Percentiles rank a stretch among this genome's conserved stretches.
phyloP scores from a whole-genome alignment of 2,329 filamentous ascomycete species.

The Fusarium begoniae region DNA sequence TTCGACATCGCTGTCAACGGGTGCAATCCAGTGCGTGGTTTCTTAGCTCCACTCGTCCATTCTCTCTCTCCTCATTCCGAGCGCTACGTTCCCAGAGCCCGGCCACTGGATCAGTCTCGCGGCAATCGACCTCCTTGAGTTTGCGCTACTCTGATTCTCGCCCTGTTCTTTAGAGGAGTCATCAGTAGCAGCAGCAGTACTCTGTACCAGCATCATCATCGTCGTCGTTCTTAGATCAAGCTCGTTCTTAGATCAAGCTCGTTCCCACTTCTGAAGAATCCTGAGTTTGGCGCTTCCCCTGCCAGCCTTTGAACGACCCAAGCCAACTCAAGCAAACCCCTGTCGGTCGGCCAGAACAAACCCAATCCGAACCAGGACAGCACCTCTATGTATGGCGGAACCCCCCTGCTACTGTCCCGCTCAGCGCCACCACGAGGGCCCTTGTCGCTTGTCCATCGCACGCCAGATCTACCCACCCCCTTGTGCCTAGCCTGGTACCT shows the following conservation, averaged over 20 bases:
- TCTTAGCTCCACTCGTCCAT: constrained; percentile 39
- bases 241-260: constrained; percentile 21
- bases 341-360: constrained; percentile 29
- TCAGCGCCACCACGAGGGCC: constrained; percentile 49
- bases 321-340: constrained; percentile 27
- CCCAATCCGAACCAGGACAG: constrained; percentile 29
- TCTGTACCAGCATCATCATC: neutral
- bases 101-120: constrained; percentile 42
- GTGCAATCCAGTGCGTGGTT: constrained; percentile 49
- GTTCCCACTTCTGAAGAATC: constrained; percentile 24
- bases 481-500: constrained; percentile 33
- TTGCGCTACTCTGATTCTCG: constrained; percentile 39
- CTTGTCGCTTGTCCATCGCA: constrained; percentile 43
- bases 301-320: constrained; percentile 18
- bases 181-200: neutral
- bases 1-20: constrained; percentile 39
- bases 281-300: constrained; percentile 24
- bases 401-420: constrained; percentile 42
- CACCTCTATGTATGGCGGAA: constrained; percentile 24
- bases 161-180: constrained; percentile 25
- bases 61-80: constrained; percentile 25
- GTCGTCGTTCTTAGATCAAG: constrained; percentile 20
- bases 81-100: constrained; percentile 42
- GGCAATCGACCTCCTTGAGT: constrained; percentile 39
- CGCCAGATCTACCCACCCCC: constrained; percentile 47